Conservation (phyloP, 2,329 filamentous ascomycete species). For the Diaporthe ilicicola region DNA sequence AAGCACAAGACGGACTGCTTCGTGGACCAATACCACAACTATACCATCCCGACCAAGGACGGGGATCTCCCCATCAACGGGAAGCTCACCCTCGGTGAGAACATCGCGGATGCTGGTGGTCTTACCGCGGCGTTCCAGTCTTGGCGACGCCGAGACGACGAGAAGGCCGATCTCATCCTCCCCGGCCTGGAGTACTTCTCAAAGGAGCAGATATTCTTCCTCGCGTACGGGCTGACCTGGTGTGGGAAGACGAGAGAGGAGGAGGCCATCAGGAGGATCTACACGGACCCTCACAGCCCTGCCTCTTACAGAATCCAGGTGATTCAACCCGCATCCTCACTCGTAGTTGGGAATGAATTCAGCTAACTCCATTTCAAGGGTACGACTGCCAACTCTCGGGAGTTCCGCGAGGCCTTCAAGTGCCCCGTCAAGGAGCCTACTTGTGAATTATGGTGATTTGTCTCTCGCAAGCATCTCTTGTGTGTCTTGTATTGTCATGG, state of each 20-base stretch:
- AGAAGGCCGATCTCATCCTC: slow-evolving; percentile 60
- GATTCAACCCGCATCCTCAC: background rate
- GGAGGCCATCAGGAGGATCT: slow-evolving; percentile 63
- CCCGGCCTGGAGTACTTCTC: slow-evolving; percentile 70
- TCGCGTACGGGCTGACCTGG: slow-evolving; percentile 72
- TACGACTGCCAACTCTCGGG: slow-evolving; percentile 69
- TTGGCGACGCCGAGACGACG: slow-evolving; percentile 67
- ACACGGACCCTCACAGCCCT: slow-evolving; percentile 72
- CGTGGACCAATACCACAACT: slow-evolving; percentile 71
- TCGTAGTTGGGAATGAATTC: background rate
- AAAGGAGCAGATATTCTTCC: slow-evolving; percentile 75
- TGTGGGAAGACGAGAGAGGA: slow-evolving; percentile 71
- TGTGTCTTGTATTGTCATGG: background rate
- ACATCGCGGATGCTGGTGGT: slow-evolving; percentile 76
- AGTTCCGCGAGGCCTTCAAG: slow-evolving; percentile 73
- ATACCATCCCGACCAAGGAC: slow-evolving; percentile 64
- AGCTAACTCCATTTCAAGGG: slow-evolving; percentile 46
- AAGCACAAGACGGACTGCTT: slow-evolving; percentile 70
- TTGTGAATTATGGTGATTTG: slow-evolving; percentile 72
- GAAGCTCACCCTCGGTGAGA: slow-evolving; percentile 71
- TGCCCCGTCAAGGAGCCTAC: slow-evolving; percentile 72
- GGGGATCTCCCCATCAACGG: slow-evolving; percentile 70
- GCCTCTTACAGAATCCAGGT: slow-evolving; percentile 68
- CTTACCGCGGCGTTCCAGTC: slow-evolving; percentile 69
- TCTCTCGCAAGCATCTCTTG: background rate